Evolutionary conservation across 108 stramenopile species (phyloP).

Genomic region (Pseudonitzschia multiseries): DNA sequence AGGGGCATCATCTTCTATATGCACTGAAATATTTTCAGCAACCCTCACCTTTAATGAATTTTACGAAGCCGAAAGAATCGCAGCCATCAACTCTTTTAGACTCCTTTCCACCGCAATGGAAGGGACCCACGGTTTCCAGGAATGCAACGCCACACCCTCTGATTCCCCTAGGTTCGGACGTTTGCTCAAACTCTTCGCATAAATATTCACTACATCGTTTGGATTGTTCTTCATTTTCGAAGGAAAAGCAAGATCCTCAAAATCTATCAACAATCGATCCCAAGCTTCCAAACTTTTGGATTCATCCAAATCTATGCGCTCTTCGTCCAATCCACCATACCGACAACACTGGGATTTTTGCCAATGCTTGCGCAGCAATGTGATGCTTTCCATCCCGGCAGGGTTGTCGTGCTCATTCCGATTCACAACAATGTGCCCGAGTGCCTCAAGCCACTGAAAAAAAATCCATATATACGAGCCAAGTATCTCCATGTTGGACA

Average conservation of each 20-base stretch:
- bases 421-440: background rate
- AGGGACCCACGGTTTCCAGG: slow-evolving; percentile 38
- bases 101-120: slow-evolving; percentile 11
- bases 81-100: slow-evolving; percentile 34
- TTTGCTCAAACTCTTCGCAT: slow-evolving; percentile 19
- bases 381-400: background rate
- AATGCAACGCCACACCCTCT: background rate
- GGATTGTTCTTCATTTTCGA: slow-evolving; percentile 16
- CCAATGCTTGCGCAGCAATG: slow-evolving; percentile 8
- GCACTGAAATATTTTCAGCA: no score
- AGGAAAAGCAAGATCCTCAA: slow-evolving; percentile 21
- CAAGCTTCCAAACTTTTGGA: slow-evolving; percentile 7
- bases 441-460: slow-evolving; percentile 21
- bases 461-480: slow-evolving; percentile 16
- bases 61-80: slow-evolving; percentile 13
- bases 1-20: no score
- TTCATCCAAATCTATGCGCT: slow-evolving; percentile 4
- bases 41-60: no score
- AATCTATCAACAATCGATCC: slow-evolving; percentile 13
- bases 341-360: slow-evolving; percentile 2
- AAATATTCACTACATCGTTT: slow-evolving; percentile 23
- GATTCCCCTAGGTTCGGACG: background rate
- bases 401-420: background rate
- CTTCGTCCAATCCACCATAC: slow-evolving; percentile 14
- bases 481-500: slow-evolving; percentile 11